phyloP scores from a whole-genome alignment of 345 rosid species.

The Euclidium syriacum region DNA sequence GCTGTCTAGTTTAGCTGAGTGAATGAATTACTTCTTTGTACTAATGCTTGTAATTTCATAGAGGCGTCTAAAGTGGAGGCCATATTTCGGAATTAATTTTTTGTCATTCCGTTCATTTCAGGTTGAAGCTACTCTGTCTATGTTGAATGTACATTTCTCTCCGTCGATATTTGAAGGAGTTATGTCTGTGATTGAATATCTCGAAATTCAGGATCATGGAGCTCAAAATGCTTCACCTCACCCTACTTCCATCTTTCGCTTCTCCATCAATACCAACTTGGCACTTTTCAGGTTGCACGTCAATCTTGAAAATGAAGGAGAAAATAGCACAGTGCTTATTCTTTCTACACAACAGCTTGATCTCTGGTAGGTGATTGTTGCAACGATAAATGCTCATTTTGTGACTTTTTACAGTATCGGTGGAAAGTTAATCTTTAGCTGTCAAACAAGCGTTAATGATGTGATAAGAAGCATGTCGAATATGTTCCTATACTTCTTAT shows the following conservation, averaged over 20 bases:
- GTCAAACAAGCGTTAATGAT: neutral
- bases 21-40: neutral
- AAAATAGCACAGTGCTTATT: constrained; percentile 43
- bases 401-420: neutral
- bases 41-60: neutral
- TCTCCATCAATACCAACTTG: constrained; percentile 49
- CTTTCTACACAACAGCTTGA: constrained; percentile 43
- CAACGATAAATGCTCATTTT: neutral
- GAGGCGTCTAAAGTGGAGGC: neutral
- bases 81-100: constrained; percentile 7
- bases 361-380: constrained; percentile 46
- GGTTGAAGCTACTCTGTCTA: constrained; percentile 48
- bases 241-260: constrained; percentile 30
- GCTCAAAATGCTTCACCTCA: constrained; percentile 19
- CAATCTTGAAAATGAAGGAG: constrained; percentile 70
- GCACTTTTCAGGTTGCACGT: constrained; percentile 39
- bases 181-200: constrained; percentile 46
- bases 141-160: constrained; percentile 48
- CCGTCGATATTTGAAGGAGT: constrained; percentile 46
- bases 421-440: neutral
- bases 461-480: constrained; percentile 1
- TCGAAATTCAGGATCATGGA: constrained; percentile 38
- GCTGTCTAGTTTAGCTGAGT: constrained; percentile 14
- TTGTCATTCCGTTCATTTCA: constrained; percentile 34
- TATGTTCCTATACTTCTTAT: neutral